These are phyloP conservation scores for Rutstroemia sp. DNA, from an alignment of 2,329 filamentous ascomycete species.

Conservation along the genomic window DNA sequence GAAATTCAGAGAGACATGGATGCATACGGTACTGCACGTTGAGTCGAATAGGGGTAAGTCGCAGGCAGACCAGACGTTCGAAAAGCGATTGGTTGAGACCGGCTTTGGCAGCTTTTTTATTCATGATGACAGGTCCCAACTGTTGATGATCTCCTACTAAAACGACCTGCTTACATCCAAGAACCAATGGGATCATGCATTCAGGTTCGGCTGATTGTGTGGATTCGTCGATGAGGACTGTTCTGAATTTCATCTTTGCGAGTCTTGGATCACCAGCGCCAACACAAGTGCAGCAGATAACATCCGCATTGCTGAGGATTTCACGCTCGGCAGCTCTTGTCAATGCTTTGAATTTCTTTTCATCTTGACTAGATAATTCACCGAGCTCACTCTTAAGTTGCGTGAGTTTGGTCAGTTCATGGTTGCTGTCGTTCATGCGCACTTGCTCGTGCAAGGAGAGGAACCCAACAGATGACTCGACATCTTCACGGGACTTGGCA, in stretches of 20 bases:
- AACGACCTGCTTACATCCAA: conserved; percentile 98
- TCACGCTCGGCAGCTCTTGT: conserved; percentile 91
- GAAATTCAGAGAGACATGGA: conserved; percentile 92
- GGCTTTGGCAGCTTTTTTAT: conserved; percentile 98
- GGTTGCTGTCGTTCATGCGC: conserved; percentile 93
- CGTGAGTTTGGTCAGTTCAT: conserved; percentile 84
- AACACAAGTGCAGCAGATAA: conserved; percentile 98
- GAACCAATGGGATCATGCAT: conserved; percentile 95
- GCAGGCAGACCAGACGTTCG: conserved; percentile 89
- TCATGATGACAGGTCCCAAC: conserved; percentile 98
- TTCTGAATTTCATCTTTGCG: conserved; percentile 96
- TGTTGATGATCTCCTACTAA: conserved; percentile 98
- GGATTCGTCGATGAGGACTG: conserved; percentile 95
- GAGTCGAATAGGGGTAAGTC: conserved; percentile 80
- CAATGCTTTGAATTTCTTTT: conserved; percentile 97
- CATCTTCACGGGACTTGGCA: conserved; percentile 97
- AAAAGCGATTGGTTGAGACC: conserved; percentile 98
- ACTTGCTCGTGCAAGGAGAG: conserved; percentile 95
- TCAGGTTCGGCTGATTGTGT: conserved; percentile 97
- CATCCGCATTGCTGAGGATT: conserved; percentile 89
- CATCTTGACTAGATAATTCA: conserved; percentile 88
- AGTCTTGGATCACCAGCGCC: conserved; percentile 93
- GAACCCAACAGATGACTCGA: conserved; percentile 96
- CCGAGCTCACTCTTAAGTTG: conserved; percentile 88
- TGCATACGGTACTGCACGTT: conserved; percentile 99